These are phyloP conservation scores for Diphasiastrum complanatum DNA, from an alignment of 83 land plant species.

Conservation along the genomic window DNA sequence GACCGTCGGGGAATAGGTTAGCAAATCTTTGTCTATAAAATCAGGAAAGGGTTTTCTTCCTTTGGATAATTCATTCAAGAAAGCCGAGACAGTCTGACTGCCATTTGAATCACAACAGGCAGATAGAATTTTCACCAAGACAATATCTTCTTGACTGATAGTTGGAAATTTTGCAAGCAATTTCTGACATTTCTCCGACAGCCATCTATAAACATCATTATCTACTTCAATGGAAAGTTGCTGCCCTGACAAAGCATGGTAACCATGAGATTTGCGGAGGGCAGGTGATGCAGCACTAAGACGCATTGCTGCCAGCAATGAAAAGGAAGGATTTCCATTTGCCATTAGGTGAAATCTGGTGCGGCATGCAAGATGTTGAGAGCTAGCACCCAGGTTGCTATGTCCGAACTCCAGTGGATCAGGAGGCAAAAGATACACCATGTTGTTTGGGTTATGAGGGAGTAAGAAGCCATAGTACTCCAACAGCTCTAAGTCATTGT, in stretches of 20 bases:
- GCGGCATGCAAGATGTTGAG: too few relatives aligned
- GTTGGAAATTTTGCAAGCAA: constrained; percentile 42
- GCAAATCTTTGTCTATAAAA: too few relatives aligned
- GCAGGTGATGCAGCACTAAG: constrained; percentile 48
- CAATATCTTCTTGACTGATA: constrained; percentile 44
- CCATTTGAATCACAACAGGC: too few relatives aligned
- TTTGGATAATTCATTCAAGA: too few relatives aligned
- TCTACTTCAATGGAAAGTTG: constrained; percentile 55
- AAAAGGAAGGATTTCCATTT: constrained; percentile 81
- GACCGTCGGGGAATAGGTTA: too few relatives aligned
- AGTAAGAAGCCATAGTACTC: constrained; percentile 94
- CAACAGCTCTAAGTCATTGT: constrained; percentile 85
- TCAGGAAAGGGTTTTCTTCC: too few relatives aligned
- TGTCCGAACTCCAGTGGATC: constrained; percentile 8
- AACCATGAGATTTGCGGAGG: constrained; percentile 43
- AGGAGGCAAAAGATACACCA: constrained; percentile 31
- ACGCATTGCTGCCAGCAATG: constrained; percentile 55
- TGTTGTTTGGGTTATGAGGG: constrained; percentile 68
- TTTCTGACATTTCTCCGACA: constrained; percentile 38
- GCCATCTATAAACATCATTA: constrained; percentile 42
- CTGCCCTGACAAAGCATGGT: constrained; percentile 56
- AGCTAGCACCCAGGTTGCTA: neutral
- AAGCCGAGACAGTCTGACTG: too few relatives aligned
- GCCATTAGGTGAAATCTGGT: constrained; percentile 43
- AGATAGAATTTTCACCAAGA: constrained; percentile 22